Base-by-base conservation (phyloP, 225 moss, liverwort and hornwort genomes). In the Physcomitrellopsis africana region DNA sequence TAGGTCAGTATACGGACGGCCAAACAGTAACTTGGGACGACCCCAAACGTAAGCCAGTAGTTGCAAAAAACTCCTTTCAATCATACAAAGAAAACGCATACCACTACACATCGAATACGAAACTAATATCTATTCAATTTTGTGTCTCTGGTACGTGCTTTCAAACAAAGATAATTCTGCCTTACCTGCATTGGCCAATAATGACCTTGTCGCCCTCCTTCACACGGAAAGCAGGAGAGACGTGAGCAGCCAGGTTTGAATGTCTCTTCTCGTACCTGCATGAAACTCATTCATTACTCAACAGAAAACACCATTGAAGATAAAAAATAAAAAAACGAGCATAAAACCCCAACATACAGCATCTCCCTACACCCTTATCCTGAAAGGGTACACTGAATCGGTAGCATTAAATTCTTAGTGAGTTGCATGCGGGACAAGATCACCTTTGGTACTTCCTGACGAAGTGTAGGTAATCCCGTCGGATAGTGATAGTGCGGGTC, bases 401-500 rank as follows among this genome's bases (percentile, higher is more conserved):
- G 5, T 37, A 7, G 4, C 4, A 7, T 5, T 37, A 0, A 37
- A 37, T 7, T 37, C 22, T 14, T 0, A 15, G 10, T 41, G 8
- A 2, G 37, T 3, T 1, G 37, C 37, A 8, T 37, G 24, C 24
- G 1, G 1, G 19, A 41, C 1, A 29, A 13, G 44, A 77, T 70
- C 26, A 75, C 81, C 87, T 79, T 79, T 87, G 84, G 64, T 87
- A 87, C 71, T 87, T 87, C 67, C 79, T 81, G 42, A 87, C 87
- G 72, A 87, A 87, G 74, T 87, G 87, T 0, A 87, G 87, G 62
- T 87, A 87, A 64, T 87, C 87, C 70, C 87, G 79, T n/a, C 84
- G 84, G 59, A 87, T 81, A 10, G 87, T 87, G 26, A 87, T 87
- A 22, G 87, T 87, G 63, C 87, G 87, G 41, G 87, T 87, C 87